Conservation (phyloP, 164 flowering plant genomes). For the Dillenia suffruticosa region DNA sequence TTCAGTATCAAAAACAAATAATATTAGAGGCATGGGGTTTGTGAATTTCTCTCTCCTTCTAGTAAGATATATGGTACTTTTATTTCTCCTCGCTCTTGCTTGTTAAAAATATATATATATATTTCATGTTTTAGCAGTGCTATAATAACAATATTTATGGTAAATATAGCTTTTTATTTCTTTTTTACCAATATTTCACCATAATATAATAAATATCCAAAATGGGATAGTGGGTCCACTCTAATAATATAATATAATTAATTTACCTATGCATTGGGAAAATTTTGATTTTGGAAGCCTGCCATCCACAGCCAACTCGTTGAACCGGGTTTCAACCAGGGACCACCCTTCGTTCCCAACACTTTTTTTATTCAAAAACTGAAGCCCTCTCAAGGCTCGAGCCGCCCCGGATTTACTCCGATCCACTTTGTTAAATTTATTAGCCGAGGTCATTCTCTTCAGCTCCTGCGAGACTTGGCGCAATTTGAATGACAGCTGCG, state of each 20-base stretch:
- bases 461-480: slow-evolving; percentile 54
- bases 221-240: no score
- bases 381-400: slow-evolving; percentile 81
- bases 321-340: slow-evolving; percentile 43
- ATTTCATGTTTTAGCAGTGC: no score
- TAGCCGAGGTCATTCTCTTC: slow-evolving; percentile 25
- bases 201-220: no score
- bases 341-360: slow-evolving; percentile 62
- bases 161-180: no score
- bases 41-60: no score
- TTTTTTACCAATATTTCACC: background rate
- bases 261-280: slow-evolving; percentile 55
- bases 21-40: no score
- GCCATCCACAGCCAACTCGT: slow-evolving; percentile 34
- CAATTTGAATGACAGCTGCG: slow-evolving; percentile 31
- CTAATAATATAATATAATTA: no score
- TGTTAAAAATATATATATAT: no score
- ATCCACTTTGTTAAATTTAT: slow-evolving; percentile 29
- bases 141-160: no score
- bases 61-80: no score
- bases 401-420: slow-evolving; percentile 72
- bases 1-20: no score
- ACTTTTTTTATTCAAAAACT: slow-evolving; percentile 72
- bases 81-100: no score
- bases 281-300: slow-evolving; percentile 36